Conservation (phyloP, 345 rosid genomes). For the Acer saccharum region DNA sequence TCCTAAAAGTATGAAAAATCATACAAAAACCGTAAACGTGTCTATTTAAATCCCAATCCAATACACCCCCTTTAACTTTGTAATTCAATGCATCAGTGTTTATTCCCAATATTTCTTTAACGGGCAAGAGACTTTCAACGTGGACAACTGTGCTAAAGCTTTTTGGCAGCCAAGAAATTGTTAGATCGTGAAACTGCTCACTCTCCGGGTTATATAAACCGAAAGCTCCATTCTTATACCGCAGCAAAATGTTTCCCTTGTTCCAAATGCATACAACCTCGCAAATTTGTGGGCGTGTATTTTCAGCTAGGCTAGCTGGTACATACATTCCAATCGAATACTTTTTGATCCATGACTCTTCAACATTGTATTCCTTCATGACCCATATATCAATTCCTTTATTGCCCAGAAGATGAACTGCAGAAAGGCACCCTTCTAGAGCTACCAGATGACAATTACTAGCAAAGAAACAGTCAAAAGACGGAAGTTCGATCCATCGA, state of each 20-base stretch:
- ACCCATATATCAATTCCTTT: slow-evolving; percentile 5
- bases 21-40: no score
- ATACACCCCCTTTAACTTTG: no score
- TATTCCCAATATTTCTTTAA: no score
- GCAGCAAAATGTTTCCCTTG: slow-evolving; percentile 17
- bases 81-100: no score
- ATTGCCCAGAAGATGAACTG: not conserved
- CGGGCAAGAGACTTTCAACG: not conserved
- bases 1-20: no score
- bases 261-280: slow-evolving; percentile 4
- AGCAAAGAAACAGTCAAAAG: no score
- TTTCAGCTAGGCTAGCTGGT: not conserved
- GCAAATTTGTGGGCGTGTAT: not conserved
- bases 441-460: no score
- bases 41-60: no score
- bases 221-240: not conserved
- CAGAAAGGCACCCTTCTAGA: slow-evolving; percentile 15
- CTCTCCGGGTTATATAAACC: slow-evolving; percentile 6
- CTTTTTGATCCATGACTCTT: slow-evolving; percentile 17
- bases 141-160: slow-evolving; percentile 14
- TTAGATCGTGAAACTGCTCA: slow-evolving; percentile 9
- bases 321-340: slow-evolving; percentile 10
- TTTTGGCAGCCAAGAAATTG: slow-evolving; percentile 10
- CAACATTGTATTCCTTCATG: slow-evolving; percentile 18
- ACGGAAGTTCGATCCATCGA: no score